Evolutionary conservation across 2,329 filamentous ascomycete genomes (phyloP).

Genomic region (Emergomyces pasteurianus): DNA sequence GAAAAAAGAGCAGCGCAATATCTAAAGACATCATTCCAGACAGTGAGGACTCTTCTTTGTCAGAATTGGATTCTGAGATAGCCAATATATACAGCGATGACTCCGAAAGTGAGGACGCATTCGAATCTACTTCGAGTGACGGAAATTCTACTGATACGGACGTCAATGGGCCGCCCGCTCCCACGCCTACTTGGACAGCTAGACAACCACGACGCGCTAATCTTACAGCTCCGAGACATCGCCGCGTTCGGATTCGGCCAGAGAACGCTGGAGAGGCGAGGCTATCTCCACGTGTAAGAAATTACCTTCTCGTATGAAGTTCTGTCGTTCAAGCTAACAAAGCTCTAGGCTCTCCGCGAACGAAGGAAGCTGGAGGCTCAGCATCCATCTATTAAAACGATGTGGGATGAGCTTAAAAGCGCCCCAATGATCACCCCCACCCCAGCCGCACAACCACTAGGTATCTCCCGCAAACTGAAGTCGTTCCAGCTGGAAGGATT

Average conservation of each 20-base stretch:
- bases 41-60: constrained; percentile 1
- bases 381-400: constrained; percentile 67
- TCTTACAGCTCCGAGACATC: not conserved
- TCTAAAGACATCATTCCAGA: not conserved
- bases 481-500: constrained; percentile 89
- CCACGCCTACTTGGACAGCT: not conserved
- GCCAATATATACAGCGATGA: not conserved
- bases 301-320: not conserved
- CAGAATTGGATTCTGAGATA: constrained; percentile 3
- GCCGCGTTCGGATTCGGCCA: not conserved
- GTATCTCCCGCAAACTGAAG: constrained; percentile 75
- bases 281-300: constrained; percentile 2
- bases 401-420: constrained; percentile 70
- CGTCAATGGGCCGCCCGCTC: not conserved
- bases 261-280: not conserved
- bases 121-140: not conserved
- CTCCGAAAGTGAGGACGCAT: not conserved
- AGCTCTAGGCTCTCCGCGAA: constrained; percentile 35
- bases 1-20: not conserved
- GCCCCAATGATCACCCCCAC: constrained; percentile 54
- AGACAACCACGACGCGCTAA: not conserved
- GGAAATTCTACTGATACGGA: not conserved
- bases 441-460: constrained; percentile 57
- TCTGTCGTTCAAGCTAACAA: not conserved
- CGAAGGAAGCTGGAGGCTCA: constrained; percentile 57